phyloP scores from a whole-genome alignment of 305 asterid genomes.

The Fraxinus paxiana region DNA sequence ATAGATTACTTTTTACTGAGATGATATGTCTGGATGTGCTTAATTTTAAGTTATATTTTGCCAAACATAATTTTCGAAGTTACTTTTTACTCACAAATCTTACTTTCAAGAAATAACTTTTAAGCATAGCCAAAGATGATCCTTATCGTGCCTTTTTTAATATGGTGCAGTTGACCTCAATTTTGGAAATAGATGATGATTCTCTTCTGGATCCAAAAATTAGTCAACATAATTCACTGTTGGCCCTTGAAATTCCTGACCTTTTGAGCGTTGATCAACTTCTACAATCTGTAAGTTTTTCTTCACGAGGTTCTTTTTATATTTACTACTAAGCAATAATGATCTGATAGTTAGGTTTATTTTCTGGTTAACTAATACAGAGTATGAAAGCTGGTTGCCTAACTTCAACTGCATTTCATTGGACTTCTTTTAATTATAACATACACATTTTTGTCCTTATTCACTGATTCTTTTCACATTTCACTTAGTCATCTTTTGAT shows the following conservation, averaged over 20 bases:
- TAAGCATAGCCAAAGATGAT: background rate
- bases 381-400: background rate
- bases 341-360: background rate
- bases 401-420: background rate
- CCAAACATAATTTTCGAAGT: background rate
- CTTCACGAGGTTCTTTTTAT: background rate
- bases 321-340: background rate
- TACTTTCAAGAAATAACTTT: background rate
- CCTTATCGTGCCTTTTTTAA: constrained; percentile 16
- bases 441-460: background rate
- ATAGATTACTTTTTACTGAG: background rate
- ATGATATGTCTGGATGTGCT: background rate
- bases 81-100: background rate
- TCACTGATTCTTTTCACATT: background rate
- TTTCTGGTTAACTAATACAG: background rate
- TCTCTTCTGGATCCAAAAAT: constrained; percentile 35
- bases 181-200: constrained; percentile 36
- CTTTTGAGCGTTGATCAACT: constrained; percentile 71
- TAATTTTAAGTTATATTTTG: background rate
- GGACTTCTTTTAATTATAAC: background rate
- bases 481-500: background rate
- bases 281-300: constrained; percentile 66
- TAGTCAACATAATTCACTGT: constrained; percentile 30
- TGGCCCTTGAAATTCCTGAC: constrained; percentile 45
- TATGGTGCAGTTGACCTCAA: constrained; percentile 40